These are phyloP conservation scores for Cladosporium velox DNA, from an alignment of 2,329 filamentous ascomycete species.

Conservation along the genomic window DNA sequence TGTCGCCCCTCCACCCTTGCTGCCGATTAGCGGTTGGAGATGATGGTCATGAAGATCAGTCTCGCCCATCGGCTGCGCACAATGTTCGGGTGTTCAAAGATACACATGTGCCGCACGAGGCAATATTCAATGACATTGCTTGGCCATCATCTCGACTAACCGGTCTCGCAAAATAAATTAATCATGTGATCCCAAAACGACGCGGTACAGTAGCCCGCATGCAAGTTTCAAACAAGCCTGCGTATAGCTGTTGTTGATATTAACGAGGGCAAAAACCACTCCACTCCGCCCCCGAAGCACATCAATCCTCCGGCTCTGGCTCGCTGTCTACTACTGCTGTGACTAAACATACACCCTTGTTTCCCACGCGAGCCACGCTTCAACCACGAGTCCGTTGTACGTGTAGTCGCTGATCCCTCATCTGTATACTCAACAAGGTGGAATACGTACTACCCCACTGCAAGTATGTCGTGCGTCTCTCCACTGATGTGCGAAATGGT, in stretches of 20 bases:
- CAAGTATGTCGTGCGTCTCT: background rate
- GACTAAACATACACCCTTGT: background rate
- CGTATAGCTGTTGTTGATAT: background rate
- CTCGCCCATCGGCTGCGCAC: background rate
- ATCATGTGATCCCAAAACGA: background rate
- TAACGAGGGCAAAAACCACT: background rate
- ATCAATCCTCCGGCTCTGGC: background rate
- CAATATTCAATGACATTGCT: background rate
- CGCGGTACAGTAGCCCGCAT: background rate
- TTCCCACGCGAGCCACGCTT: background rate
- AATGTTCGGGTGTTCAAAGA: background rate
- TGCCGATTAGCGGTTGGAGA: background rate
- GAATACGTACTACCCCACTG: background rate
- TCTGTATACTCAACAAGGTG: background rate
- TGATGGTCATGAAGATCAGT: slow-evolving; percentile 5
- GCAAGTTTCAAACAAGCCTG: background rate
- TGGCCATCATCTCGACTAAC: slow-evolving; percentile 6
- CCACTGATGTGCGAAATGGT: background rate
- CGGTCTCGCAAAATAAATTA: background rate
- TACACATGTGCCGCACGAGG: background rate
- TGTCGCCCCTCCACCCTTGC: background rate
- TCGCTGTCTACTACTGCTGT: background rate
- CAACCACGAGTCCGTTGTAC: background rate
- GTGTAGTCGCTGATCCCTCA: background rate
- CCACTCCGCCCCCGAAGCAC: background rate